Conservation (phyloP, 2,329 filamentous ascomycete genomes). For the Colletotrichum navitas region DNA sequence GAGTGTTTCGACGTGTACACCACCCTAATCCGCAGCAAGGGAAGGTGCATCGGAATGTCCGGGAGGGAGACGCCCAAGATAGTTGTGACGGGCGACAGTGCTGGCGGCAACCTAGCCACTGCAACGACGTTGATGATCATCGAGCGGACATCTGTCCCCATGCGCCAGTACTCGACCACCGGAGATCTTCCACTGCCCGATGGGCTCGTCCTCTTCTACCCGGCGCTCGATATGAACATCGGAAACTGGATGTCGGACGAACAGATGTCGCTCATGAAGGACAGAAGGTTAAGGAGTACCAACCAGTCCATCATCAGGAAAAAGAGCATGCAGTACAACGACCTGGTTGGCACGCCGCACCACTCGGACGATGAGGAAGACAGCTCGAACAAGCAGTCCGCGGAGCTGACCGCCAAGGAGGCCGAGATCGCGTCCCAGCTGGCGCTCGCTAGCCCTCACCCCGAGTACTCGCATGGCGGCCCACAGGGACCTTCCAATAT, state of each 20-base stretch:
- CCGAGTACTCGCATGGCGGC: constrained; percentile 64
- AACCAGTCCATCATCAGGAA: constrained; percentile 83
- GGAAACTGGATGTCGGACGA: constrained; percentile 99
- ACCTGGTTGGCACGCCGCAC: constrained; percentile 85
- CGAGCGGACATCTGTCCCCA: constrained; percentile 70
- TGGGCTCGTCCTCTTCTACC: constrained; percentile 88
- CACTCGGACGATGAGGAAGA: constrained; percentile 81
- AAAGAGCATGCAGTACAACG: constrained; percentile 91
- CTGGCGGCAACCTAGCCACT: constrained; percentile 65
- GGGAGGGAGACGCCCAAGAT: constrained; percentile 54
- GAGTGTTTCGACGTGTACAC: constrained; percentile 64
- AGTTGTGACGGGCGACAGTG: constrained; percentile 62
- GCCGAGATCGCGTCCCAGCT: constrained; percentile 41
- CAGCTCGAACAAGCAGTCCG: constrained; percentile 51
- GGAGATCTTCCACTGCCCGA: constrained; percentile 78
- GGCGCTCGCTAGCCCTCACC: constrained; percentile 55
- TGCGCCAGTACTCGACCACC: constrained; percentile 67
- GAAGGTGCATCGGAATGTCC: constrained; percentile 60
- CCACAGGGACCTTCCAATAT: constrained; percentile 50
- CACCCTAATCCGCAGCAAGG: constrained; percentile 53
- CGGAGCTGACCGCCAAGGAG: constrained; percentile 42
- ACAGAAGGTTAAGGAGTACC: constrained; percentile 80
- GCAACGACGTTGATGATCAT: constrained; percentile 90
- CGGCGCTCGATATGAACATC: constrained; percentile 95
- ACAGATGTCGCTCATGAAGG: constrained; percentile 93